A percentile compares a stretch with the other conserved stretches of the same genome.
These are phyloP conservation scores for Thielaviopsis musarum DNA, from an alignment of 2,329 filamentous ascomycete genomes.

Conservation along the genomic window DNA sequence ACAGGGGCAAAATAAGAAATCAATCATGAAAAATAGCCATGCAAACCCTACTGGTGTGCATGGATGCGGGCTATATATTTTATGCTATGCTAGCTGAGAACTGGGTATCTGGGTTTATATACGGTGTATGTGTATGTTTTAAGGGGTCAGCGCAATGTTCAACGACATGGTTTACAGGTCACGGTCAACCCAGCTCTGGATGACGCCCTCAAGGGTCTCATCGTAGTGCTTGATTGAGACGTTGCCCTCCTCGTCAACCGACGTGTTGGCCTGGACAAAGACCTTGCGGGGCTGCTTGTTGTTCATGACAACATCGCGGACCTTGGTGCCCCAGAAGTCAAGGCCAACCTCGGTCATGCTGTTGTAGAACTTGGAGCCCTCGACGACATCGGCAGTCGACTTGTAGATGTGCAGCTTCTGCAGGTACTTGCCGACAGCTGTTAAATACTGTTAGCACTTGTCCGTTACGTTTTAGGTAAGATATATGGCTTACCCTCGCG, in stretches of 20 bases:
- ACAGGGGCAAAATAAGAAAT: slow-evolving; percentile 10
- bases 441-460: slow-evolving; percentile 14
- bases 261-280: slow-evolving; percentile 87
- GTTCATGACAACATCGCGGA: slow-evolving; percentile 56
- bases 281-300: slow-evolving; percentile 77
- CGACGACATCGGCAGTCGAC: slow-evolving; percentile 66
- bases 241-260: slow-evolving; percentile 49
- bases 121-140: background rate
- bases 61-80: slow-evolving; percentile 3
- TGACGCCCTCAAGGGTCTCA: slow-evolving; percentile 60
- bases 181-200: slow-evolving; percentile 63
- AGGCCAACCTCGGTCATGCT: slow-evolving; percentile 67
- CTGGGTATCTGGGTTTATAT: background rate
- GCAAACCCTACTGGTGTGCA: background rate
- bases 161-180: slow-evolving; percentile 21
- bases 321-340: slow-evolving; percentile 68
- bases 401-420: slow-evolving; percentile 91
- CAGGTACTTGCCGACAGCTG: slow-evolving; percentile 68
- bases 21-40: too few species aligned
- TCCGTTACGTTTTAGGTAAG: background rate
- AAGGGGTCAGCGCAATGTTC: background rate
- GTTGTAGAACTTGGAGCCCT: slow-evolving; percentile 64
- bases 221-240: slow-evolving; percentile 78
- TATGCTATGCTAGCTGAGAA: background rate
- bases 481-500: slow-evolving; percentile 36